A percentile compares a stretch with the other conserved stretches of the same genome.
Conservation (phyloP, 345 rosid species). For the Eucalyptus erythrocorys region DNA sequence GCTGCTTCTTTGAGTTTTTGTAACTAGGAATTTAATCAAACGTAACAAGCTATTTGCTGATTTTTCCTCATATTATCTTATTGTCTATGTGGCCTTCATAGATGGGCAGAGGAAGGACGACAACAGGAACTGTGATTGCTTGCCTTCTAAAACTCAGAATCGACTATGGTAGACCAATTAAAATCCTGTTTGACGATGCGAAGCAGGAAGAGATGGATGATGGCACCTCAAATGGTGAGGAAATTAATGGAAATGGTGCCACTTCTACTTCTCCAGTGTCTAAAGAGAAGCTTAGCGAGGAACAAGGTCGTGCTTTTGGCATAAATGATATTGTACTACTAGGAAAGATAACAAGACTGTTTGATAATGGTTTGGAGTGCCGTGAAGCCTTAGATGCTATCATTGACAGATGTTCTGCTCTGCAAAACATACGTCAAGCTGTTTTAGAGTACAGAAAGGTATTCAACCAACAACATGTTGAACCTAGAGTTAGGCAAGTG, state of each 20-base stretch:
- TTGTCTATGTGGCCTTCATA: conserved; percentile 3
- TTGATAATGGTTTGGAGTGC: conserved; percentile 83
- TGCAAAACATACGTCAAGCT: conserved; percentile 95
- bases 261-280: conserved; percentile 12
- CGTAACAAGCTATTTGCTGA: neutral
- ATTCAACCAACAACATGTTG: conserved; percentile 88
- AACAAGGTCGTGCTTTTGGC: conserved; percentile 64
- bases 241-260: conserved; percentile 38
- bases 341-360: conserved; percentile 90
- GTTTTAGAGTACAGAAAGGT: conserved; percentile 75
- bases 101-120: conserved; percentile 99
- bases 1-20: neutral
- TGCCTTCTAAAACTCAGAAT: conserved; percentile 90
- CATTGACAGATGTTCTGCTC: conserved; percentile 90
- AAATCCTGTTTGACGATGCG: conserved; percentile 41
- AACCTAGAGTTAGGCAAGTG: conserved; percentile 81
- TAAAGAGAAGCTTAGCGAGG: conserved; percentile 22
- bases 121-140: conserved; percentile 96
- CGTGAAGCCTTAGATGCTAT: conserved; percentile 91
- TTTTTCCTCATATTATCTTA: neutral
- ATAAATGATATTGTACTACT: conserved; percentile 78
- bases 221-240: conserved; percentile 89
- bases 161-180: conserved; percentile 78
- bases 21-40: neutral
- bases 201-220: conserved; percentile 64